These are phyloP conservation scores for Davidsoniella eucalypti DNA, from an alignment of 2,329 filamentous ascomycete species.

Conservation along the genomic window DNA sequence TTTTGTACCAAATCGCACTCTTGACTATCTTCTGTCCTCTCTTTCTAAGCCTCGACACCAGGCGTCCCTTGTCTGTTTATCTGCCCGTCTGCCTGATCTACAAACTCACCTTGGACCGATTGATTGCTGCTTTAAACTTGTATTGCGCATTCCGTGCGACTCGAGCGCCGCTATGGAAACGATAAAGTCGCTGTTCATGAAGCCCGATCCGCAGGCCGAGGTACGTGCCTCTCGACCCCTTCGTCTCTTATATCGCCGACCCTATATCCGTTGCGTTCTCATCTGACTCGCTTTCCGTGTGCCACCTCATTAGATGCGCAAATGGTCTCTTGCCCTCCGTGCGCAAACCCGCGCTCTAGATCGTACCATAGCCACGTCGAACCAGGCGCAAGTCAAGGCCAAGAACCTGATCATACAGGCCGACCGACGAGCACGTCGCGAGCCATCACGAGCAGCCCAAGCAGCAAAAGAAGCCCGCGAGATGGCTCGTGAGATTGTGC, in stretches of 20 bases:
- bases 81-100: too few relatives aligned
- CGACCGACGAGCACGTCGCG: constrained; percentile 63
- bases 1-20: too few relatives aligned
- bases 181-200: constrained; percentile 71
- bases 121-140: not conserved
- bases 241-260: not conserved
- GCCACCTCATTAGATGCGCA: constrained; percentile 52
- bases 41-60: too few relatives aligned
- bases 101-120: too few relatives aligned
- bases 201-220: constrained; percentile 85
- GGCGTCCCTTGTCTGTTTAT: too few relatives aligned
- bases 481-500: constrained; percentile 77
- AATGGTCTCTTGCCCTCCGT: constrained; percentile 84
- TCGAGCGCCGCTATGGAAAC: constrained; percentile 57
- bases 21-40: too few relatives aligned
- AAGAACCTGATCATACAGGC: constrained; percentile 72
- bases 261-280: not conserved
- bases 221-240: constrained; percentile 29
- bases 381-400: constrained; percentile 66
- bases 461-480: constrained; percentile 69
- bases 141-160: not conserved
- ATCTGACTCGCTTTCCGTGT: not conserved
- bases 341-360: constrained; percentile 86
- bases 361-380: constrained; percentile 70
- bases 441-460: constrained; percentile 62